A percentile compares a stretch with the other conserved stretches of the same genome.
phyloP scores from a whole-genome alignment of 768 basidiomycete species.

The Glaciozyma antarctica region DNA sequence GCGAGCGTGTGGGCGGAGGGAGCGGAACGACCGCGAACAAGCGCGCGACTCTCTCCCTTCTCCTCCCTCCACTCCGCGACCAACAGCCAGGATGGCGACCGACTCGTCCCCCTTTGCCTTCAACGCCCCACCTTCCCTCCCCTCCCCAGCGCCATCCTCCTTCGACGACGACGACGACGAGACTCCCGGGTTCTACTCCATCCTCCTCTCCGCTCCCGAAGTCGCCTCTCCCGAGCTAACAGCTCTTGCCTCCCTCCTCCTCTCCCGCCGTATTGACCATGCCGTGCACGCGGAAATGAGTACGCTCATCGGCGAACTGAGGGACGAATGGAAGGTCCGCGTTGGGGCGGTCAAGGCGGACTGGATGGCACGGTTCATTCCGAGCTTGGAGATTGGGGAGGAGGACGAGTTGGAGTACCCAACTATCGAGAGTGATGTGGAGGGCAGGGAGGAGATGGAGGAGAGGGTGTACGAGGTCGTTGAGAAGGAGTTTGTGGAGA shows the following conservation, averaged over 20 bases:
- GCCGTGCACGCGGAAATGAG: background rate
- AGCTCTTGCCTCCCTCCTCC: background rate
- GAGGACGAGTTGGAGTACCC: background rate
- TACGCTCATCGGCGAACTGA: background rate
- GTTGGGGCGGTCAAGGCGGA: background rate
- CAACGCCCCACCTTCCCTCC: too few relatives aligned
- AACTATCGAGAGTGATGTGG: background rate
- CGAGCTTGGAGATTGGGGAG: background rate
- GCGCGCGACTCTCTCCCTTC: too few relatives aligned
- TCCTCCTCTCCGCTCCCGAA: too few relatives aligned
- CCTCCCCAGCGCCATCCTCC: too few relatives aligned
- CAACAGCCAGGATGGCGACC: too few relatives aligned
- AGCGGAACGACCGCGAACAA: too few relatives aligned
- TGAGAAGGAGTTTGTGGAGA: background rate
- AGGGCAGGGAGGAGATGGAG: background rate
- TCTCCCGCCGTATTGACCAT: background rate
- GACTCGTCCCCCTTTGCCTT: too few relatives aligned
- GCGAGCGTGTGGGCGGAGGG: too few relatives aligned
- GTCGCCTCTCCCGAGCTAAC: too few relatives aligned
- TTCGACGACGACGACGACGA: too few relatives aligned
- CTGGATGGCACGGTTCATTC: background rate
- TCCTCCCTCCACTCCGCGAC: too few relatives aligned
- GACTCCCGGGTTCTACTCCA: too few relatives aligned
- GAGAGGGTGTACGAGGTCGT: background rate
- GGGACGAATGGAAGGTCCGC: constrained; percentile 6